Base-by-base conservation (phyloP, 768 basidiomycete species). In the Boletellus emodensis region DNA sequence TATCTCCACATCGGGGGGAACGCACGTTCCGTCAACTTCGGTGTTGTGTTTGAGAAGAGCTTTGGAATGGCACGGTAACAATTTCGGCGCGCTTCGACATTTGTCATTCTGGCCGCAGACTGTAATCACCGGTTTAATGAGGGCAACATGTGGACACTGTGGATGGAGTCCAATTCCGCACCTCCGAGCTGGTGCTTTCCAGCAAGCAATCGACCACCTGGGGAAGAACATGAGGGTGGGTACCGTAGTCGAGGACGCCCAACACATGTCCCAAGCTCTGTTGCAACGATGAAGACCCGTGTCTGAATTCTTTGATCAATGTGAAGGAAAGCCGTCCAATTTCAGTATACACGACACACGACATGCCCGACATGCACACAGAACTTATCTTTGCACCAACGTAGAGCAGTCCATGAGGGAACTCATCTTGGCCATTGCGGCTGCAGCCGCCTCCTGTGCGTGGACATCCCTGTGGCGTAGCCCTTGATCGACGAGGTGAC, bases 361-460 rank as follows among this genome's bases (percentile, higher is more conserved):
- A 48, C 56, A 59, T 45, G 53, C 30, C 37, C 38, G 40, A 38
- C 37, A 47, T 33, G 20, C 43, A 51, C 58, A 33, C 47, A 54
- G 33, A 40, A 83, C 92, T 77, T 69, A 95, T 93, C 86, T 92
- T 60, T 75, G 66, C 36, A 94, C 74, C 50, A 82, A 75, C 18
- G 61, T 58, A 3, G 82, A 79, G 58, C 83, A 87, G 58, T 92
- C 84, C 28, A 76, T 72, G 2, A 90, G 74, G 48, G 72, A 72
- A 65, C 90, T 94, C 50, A 90, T 69, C n/a, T 76, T 66, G 3
- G 79, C 77, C 72, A 91, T 77, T 6, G 88, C 85, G 22, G 63
- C 66, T 12, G 91, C 86, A 32, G 86, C 90, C 8, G 85, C 82
- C 57, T 88, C 83, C 68, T 94, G 94, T 3, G 88, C 88, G 14